Evolutionary conservation across 345 rosid genomes (phyloP), one percentile per base, ranked within the genome.

Genomic region (Mangifera indica): DNA sequence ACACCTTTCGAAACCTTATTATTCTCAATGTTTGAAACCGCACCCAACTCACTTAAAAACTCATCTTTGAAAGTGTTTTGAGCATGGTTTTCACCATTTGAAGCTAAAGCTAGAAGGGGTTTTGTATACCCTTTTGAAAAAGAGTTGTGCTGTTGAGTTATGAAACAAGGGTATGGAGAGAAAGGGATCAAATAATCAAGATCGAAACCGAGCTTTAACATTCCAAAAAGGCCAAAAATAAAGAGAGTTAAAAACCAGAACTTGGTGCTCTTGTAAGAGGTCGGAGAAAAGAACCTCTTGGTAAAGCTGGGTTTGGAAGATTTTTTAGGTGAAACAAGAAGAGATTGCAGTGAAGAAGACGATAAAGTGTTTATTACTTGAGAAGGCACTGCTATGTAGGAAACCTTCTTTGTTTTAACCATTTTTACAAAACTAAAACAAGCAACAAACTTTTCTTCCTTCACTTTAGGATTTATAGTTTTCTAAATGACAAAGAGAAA

Each of bases 301-400:
- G 45, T 54, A 65, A 44, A 58, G 40, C 9, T 61, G 44, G 11
- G 80, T 69, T 80, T 76, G 49, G 86, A 71, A 32, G 87, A 63
- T 68, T 71, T 72, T 66, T 85, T 93, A 9, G 93, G 90, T 7
- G 98, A 86, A 54, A 87, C 78, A 46, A 92, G 85, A 63, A 89
- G 87, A 24, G 85, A 76, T 32, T 86, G 87, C 59, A 85, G 78
- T 20, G 92, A 85, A 60, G 88, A 84, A 64, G 93, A 90, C 21
- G 94, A 84, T 22, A 84, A 63, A 21, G 87, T 78, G 60, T 73
- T 82, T 37, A 85, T 87, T 63, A 87, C 81, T 74, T 81, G 89
- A 70, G 89, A 80, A 22, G 89, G 88, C 32, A 89, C 89, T 5
- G 86, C 78, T 56, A 89, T 87, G 85, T 81, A 89, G 34, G 78